phyloP scores from a whole-genome alignment of 1,284 basidiomycete species.

The Melampsora larici-populina region DNA sequence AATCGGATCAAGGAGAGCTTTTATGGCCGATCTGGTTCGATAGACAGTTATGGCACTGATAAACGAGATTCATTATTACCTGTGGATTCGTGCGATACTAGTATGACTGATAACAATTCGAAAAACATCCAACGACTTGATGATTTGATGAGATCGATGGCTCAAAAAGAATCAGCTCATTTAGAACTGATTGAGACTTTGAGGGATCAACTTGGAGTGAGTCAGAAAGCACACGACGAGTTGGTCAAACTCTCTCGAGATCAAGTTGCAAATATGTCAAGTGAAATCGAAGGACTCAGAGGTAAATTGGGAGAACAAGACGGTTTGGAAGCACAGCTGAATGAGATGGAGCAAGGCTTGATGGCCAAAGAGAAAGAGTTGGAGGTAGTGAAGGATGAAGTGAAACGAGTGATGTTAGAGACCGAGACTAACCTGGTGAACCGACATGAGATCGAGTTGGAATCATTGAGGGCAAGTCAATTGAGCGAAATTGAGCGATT shows the following conservation, averaged over 20 bases:
- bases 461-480: background rate
- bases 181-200: constrained; percentile 71
- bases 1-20: background rate
- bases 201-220: constrained; percentile 64
- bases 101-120: background rate
- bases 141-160: constrained; percentile 70
- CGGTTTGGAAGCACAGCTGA: background rate
- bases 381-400: constrained; percentile 21
- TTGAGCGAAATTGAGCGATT: background rate
- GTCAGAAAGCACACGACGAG: constrained; percentile 58
- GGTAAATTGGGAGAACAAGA: constrained; percentile 4
- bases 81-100: background rate
- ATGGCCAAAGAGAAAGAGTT: constrained; percentile 25
- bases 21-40: no score
- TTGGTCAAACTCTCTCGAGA: constrained; percentile 40
- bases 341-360: background rate
- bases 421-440: constrained; percentile 14
- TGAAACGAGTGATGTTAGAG: constrained; percentile 14
- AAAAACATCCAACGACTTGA: constrained; percentile 25
- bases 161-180: constrained; percentile 83
- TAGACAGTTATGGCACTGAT: no score
- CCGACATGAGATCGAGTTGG: background rate
- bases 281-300: constrained; percentile 39
- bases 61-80: no score
- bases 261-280: constrained; percentile 43